Conservation (phyloP, 441 rosid genomes). For the Adansonia gregorii region DNA sequence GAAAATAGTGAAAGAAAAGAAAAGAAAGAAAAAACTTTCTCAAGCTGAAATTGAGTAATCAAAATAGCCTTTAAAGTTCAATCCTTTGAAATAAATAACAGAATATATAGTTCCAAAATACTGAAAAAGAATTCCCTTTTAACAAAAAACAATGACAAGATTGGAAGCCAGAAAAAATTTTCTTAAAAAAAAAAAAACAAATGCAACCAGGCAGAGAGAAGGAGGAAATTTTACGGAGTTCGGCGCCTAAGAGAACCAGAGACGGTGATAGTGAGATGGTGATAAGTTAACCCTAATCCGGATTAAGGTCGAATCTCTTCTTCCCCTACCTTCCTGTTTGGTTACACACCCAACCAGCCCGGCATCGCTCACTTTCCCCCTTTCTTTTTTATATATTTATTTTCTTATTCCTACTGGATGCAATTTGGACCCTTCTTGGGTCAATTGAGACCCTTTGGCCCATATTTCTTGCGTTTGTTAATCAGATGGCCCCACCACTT, state of each 20-base stretch:
- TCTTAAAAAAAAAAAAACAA: neutral
- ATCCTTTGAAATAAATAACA: constrained; percentile 3
- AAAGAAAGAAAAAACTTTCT: neutral
- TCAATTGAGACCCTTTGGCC: neutral
- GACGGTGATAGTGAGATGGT: constrained; percentile 27
- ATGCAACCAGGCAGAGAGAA: constrained; percentile 23
- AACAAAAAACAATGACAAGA: neutral
- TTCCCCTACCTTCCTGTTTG: constrained; percentile 41
- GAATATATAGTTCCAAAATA: constrained; percentile 1
- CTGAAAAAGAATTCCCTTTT: constrained; percentile 2
- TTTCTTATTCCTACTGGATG: neutral
- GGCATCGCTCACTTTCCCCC: neutral
- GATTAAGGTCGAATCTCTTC: constrained; percentile 39
- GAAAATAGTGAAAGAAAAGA: neutral
- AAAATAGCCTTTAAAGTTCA: neutral
- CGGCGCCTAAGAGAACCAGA: constrained; percentile 49
- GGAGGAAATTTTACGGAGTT: constrained; percentile 32
- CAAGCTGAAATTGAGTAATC: neutral
- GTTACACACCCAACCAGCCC: constrained; percentile 44
- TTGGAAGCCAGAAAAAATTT: neutral
- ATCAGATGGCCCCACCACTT: neutral
- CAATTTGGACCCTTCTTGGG: neutral
- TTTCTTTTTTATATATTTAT: neutral
- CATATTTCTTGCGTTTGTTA: neutral
- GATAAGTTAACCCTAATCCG: constrained; percentile 63